Percentiles rank a stretch among this genome's conserved stretches.
phyloP scores from a whole-genome alignment of 2,329 filamentous ascomycete genomes.

The Curvularia eragrostidis region DNA sequence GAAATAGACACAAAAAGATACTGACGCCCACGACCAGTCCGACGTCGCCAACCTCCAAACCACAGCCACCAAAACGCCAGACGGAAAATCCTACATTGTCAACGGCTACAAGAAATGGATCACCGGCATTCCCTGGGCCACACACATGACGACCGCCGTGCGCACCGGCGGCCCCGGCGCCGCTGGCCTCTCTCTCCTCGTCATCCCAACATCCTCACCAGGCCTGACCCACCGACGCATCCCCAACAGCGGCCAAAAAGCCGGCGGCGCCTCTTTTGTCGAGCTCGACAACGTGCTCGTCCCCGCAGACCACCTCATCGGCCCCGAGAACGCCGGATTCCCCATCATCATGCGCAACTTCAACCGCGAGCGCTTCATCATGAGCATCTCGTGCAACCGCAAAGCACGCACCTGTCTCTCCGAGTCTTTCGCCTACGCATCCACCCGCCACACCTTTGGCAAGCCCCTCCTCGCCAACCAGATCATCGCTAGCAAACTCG shows the following conservation, averaged over 20 bases:
- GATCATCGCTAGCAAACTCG: conserved; percentile 66
- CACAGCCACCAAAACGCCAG: conserved; percentile 72
- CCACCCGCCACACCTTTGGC: conserved; percentile 64
- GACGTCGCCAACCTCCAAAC: conserved; percentile 70
- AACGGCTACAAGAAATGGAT: conserved; percentile 75
- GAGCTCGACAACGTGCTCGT: conserved; percentile 64
- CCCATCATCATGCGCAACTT: conserved; percentile 64
- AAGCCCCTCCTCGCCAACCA: conserved; percentile 64
- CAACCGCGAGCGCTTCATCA: conserved; percentile 63
- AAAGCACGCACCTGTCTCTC: conserved; percentile 64
- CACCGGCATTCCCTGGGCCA: conserved; percentile 66
- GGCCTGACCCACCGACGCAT: conserved; percentile 64
- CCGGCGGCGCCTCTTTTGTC: conserved; percentile 66
- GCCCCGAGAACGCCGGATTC: conserved; percentile 63
- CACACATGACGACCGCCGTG: conserved; percentile 68
- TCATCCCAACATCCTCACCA: conserved; percentile 59
- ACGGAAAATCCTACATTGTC: conserved; percentile 74
- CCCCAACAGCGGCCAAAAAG: conserved; percentile 70
- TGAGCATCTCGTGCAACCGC: conserved; percentile 64
- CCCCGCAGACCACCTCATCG: conserved; percentile 61
- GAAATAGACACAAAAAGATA: no score
- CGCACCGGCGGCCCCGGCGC: conserved; percentile 63
- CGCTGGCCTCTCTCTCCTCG: conserved; percentile 63
- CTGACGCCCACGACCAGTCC: no score
- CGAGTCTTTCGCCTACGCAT: conserved; percentile 61